Percentiles rank a stretch among this genome's conserved stretches.
phyloP scores from a whole-genome alignment of 1,139 yeast species.

The Yamadazyma triangularis region DNA sequence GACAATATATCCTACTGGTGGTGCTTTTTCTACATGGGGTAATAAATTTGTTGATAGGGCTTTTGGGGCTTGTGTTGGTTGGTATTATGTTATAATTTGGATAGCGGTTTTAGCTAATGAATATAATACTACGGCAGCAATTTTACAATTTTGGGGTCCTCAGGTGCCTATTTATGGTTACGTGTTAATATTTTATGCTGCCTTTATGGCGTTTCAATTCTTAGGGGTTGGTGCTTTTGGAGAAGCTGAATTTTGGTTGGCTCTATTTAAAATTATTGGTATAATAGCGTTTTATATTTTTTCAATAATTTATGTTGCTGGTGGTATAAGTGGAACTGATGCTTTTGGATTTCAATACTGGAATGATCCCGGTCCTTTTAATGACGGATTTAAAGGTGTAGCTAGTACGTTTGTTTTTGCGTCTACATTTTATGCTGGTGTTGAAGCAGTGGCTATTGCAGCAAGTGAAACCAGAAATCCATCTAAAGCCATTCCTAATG shows the following conservation, averaged over 20 bases:
- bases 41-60: slow-evolving; percentile 52
- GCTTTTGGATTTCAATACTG: slow-evolving; percentile 52
- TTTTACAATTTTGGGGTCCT: slow-evolving; percentile 56
- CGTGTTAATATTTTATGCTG: slow-evolving; percentile 51
- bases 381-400: slow-evolving; percentile 59
- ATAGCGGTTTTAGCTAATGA: slow-evolving; percentile 57
- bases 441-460: slow-evolving; percentile 53
- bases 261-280: slow-evolving; percentile 51
- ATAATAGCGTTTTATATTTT: slow-evolving; percentile 56
- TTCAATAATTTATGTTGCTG: slow-evolving; percentile 57
- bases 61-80: slow-evolving; percentile 57
- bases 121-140: slow-evolving; percentile 50
- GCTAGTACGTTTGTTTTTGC: slow-evolving; percentile 70
- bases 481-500: slow-evolving; percentile 50
- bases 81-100: slow-evolving; percentile 63
- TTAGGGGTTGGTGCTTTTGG: slow-evolving; percentile 61
- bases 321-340: slow-evolving; percentile 54
- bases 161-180: slow-evolving; percentile 59
- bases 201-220: slow-evolving; percentile 50
- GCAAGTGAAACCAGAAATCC: slow-evolving; percentile 58
- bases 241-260: slow-evolving; percentile 64
- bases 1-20: slow-evolving; percentile 50
- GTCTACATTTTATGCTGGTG: slow-evolving; percentile 55
- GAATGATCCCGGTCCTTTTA: slow-evolving; percentile 49
- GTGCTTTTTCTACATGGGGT: slow-evolving; percentile 52